These are phyloP conservation scores for Scenedesmus sp. DNA, from an alignment of 163 green algal species.

Conservation along the genomic window DNA sequence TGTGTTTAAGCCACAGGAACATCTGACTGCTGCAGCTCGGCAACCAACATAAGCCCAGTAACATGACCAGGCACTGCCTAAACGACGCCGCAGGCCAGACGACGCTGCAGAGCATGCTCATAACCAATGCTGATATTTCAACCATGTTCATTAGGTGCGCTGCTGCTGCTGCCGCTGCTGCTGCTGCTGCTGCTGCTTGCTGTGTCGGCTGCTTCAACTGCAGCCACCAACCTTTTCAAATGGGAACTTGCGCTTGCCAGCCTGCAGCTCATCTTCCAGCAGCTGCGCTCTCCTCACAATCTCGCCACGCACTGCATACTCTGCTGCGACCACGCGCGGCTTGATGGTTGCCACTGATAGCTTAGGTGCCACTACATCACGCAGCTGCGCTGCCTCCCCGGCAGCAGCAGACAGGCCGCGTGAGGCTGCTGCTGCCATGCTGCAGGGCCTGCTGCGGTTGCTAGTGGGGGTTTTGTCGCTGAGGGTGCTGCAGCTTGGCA, in stretches of 20 bases:
- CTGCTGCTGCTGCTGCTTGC: neutral
- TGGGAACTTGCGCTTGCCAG: constrained; percentile 67
- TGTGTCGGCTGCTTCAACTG: neutral
- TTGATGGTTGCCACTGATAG: constrained; percentile 78
- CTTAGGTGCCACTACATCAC: neutral
- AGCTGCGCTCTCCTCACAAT: constrained; percentile 83
- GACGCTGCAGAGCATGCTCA: neutral
- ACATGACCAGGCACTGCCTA: no score
- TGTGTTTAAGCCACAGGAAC: no score
- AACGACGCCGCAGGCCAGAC: neutral
- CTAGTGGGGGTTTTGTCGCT: neutral
- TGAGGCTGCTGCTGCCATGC: constrained; percentile 25
- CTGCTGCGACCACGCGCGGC: constrained; percentile 71
- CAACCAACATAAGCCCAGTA: no score
- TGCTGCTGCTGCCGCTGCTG: neutral
- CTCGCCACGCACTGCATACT: constrained; percentile 94
- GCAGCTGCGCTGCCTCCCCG: neutral
- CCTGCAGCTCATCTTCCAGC: constrained; percentile 72
- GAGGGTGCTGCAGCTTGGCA: neutral
- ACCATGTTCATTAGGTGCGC: neutral
- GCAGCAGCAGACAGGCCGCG: neutral
- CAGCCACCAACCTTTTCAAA: constrained; percentile 72
- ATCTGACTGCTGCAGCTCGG: no score
- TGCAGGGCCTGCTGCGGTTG: neutral
- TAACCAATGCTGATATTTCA: neutral